Evolutionary conservation across 768 basidiomycete species (phyloP), one percentile per base, ranked within the genome.

Genomic region (Exidia glandulosa): DNA sequence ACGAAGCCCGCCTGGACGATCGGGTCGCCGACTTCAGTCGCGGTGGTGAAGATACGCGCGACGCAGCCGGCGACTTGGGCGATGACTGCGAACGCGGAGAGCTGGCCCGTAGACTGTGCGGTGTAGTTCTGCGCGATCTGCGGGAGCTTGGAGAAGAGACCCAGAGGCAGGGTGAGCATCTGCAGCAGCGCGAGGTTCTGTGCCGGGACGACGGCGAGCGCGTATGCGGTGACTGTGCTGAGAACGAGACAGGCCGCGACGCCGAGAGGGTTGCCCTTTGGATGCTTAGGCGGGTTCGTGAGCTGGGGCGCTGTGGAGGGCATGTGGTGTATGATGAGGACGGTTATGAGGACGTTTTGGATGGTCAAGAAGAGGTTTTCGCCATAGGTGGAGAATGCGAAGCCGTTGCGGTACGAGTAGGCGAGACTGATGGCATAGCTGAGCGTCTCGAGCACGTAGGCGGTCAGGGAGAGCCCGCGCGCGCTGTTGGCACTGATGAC

Each of bases 351-450:
- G 65, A 87, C 77, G 75, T 95, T 93, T 73, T 95, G 93, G 61
- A 93, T 67, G 32, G 90, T 85, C 56, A 98, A 80, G 82, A 97
- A 97, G 60, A 94, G 70, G 76, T 95, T 97, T 73, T 99, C 96
- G 67, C 96, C 96, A 62, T 97, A 99, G 0, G 96, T 97, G 23
- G 90, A 92, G 78, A 97, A 96, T 0, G 96, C 93, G 73, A 94
- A 97, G 27, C 77, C 71, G 67, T 91, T 87, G 27, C 92, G 79
- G 66, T 82, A 83, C 2, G 94, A 87, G 73, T 98, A 99, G 12
- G 84, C 84, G 30, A 94, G 81, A 0, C 86, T 93, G 66, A 99
- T 94, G 30, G 87, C 88, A 66, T 96, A 96, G 0, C 90, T 81
- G 31, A 90, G 76, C 0, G 95, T 97, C 69, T 98, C 95, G 25